Evolutionary conservation across 306 rosid genomes (phyloP).

Genomic region (Psophocarpus tetragonolobus): DNA sequence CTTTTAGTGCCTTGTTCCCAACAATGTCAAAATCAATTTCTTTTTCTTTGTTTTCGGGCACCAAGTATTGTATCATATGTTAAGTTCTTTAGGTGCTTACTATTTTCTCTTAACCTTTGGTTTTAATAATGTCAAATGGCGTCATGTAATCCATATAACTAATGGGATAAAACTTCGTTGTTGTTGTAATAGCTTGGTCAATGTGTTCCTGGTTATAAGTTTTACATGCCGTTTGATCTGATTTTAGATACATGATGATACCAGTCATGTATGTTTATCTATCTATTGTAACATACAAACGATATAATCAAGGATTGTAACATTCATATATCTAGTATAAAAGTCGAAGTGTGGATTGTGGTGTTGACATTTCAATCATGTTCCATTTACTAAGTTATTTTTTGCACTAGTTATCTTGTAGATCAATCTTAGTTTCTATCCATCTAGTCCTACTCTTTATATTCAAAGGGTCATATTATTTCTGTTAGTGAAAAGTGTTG

Average conservation of each 20-base stretch:
- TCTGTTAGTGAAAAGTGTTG: too few species aligned
- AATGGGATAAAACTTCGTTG: too few species aligned
- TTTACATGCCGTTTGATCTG: slow-evolving; percentile 29
- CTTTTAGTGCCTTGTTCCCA: too few species aligned
- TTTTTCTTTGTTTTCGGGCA: slow-evolving; percentile 50
- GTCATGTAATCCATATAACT: too few species aligned
- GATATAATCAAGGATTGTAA: neutral
- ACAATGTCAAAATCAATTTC: slow-evolving; percentile 55
- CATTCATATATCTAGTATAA: neutral
- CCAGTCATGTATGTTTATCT: neutral
- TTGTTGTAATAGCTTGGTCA: slow-evolving; percentile 29
- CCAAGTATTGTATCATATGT: slow-evolving; percentile 34
- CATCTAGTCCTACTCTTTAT: neutral
- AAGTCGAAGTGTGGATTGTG: neutral
- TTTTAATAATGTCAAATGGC: too few species aligned
- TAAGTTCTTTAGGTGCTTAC: slow-evolving; percentile 38
- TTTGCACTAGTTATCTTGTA: too few species aligned
- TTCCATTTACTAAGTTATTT: neutral
- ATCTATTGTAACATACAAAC: neutral
- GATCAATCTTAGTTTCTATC: neutral
- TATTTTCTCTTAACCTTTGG: too few species aligned
- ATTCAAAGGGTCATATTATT: too few species aligned
- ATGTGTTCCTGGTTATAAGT: slow-evolving; percentile 31
- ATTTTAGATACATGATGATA: neutral
- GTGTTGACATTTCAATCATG: neutral